Base-by-base conservation (phyloP, 345 rosid genomes). In the Aethionema arabicum region DNA sequence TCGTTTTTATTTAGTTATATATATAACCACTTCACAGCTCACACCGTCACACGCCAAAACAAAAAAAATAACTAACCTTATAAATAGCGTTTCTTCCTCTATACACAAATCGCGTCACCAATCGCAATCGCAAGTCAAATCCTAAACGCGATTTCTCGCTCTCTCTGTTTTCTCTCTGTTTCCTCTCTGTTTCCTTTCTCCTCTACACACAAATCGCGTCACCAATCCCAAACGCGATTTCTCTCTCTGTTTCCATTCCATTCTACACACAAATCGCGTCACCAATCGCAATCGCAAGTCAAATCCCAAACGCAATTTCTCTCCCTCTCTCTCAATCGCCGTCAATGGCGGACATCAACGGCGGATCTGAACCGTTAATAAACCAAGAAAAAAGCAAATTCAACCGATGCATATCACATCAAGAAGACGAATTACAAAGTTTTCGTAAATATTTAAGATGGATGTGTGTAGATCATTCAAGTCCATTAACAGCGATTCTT, bases 391-490 rank as follows among this genome's bases (percentile, higher is more conserved):
- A 11, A 48, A 84, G 39, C 37, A 85, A 56, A 52, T 79, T 80
- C 16, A 56, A 50, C 9, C 82, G 99, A 4, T 65, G 78, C 64
- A 63, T 54, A 0, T 90, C 96, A 0, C 59, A 90, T 35, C 84
- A 86, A 0, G 72, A 81, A 67, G 99, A 93, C 78, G 97, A 93
- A 75, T 65, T 93, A 2, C 73, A 73, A 0, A 84, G 91, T 72
- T 93, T 90, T 66, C 64, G 97, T 3, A 80, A 82, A 8, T 90
- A 80, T 70, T 77, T 93, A 8, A 73, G 78, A 63, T 88, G 88
- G 96, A 85, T 91, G 88, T 86, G 91, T 60, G 92, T 91, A 2
- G 98, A 90, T 55, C 99, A 93, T 60, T 84, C 99, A 12, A 68
- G 41, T 60, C 21, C 21, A 2, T 74, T 72, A 80, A 61, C 69